Percentiles rank a stretch among this genome's conserved stretches.
Evolutionary conservation across 2,329 filamentous ascomycete genomes (phyloP).

Genomic region (Trichoderma lentiforme): DNA sequence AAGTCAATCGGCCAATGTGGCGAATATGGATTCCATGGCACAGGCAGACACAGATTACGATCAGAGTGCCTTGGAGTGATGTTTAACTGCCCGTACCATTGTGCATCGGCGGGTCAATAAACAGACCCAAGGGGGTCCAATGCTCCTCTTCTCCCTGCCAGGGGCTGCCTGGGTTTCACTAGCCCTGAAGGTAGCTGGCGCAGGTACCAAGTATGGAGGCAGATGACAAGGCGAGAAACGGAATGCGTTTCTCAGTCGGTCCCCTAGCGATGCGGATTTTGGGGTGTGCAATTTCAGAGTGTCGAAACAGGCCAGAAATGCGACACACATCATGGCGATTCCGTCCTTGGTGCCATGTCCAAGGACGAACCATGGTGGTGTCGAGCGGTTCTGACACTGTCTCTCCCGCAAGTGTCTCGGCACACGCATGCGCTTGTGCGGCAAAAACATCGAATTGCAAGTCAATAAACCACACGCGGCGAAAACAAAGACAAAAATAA

Average conservation of each 20-base stretch:
- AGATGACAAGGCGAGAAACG: slow-evolving; percentile 14
- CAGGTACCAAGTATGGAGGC: slow-evolving; percentile 15
- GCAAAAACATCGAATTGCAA: not conserved
- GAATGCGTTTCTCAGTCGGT: slow-evolving; percentile 17
- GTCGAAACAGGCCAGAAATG: not conserved
- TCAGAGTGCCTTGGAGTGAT: not conserved
- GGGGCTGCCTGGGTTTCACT: slow-evolving; percentile 14
- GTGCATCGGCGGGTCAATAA: slow-evolving; percentile 13
- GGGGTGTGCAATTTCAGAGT: slow-evolving; percentile 8
- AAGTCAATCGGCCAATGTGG: not conserved
- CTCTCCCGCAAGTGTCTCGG: not conserved
- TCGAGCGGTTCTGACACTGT: not conserved
- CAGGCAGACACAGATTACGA: not conserved
- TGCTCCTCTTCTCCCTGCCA: slow-evolving; percentile 16
- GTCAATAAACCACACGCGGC: not conserved
- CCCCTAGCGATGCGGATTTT: slow-evolving; percentile 4
- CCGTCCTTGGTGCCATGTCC: not conserved
- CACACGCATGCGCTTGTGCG: not conserved
- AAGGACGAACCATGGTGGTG: not conserved
- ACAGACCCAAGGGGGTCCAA: not conserved
- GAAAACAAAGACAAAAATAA: slow-evolving; percentile 5
- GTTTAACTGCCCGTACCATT: not conserved
- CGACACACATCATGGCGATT: not conserved
- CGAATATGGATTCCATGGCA: not conserved
- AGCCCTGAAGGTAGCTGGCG: slow-evolving; percentile 7